Evolutionary conservation across 129 eudicot genomes (phyloP).

Genomic region (Escallonia herrerae): DNA sequence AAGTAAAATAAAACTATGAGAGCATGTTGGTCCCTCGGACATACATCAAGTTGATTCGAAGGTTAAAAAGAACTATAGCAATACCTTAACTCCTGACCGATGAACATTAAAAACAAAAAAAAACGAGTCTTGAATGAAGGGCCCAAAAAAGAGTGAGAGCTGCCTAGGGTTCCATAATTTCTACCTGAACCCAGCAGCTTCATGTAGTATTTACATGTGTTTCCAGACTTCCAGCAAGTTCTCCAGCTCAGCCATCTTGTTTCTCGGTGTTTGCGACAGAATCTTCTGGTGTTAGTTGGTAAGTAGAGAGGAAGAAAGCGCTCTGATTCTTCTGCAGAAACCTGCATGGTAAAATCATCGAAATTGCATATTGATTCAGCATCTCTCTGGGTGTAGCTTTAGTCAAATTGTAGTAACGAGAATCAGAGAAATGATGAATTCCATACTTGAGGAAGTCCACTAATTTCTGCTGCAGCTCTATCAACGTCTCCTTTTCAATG

Average conservation of each 20-base stretch:
- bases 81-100: too few relatives aligned
- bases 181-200: conserved; percentile 4
- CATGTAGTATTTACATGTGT: conserved; percentile 1
- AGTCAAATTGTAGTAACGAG: too few relatives aligned
- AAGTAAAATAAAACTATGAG: too few relatives aligned
- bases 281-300: conserved; percentile 33
- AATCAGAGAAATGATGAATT: too few relatives aligned
- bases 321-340: conserved; percentile 53
- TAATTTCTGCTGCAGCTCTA: conserved; percentile 68
- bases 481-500: conserved; percentile 74
- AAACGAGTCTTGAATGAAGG: too few relatives aligned
- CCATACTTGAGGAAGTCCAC: conserved; percentile 75
- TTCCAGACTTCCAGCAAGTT: not conserved
- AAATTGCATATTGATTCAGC: too few relatives aligned
- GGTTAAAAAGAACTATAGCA: too few relatives aligned
- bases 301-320: conserved; percentile 34
- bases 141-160: too few relatives aligned
- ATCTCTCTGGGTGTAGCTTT: too few relatives aligned
- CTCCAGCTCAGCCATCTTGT: conserved; percentile 7
- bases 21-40: too few relatives aligned
- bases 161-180: not conserved
- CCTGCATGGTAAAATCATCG: conserved; percentile 23
- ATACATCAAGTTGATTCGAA: too few relatives aligned
- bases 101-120: too few relatives aligned
- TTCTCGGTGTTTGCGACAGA: conserved; percentile 17